Base-by-base conservation (phyloP, 2,329 filamentous ascomycete genomes). In the Emmonsia crescens region DNA sequence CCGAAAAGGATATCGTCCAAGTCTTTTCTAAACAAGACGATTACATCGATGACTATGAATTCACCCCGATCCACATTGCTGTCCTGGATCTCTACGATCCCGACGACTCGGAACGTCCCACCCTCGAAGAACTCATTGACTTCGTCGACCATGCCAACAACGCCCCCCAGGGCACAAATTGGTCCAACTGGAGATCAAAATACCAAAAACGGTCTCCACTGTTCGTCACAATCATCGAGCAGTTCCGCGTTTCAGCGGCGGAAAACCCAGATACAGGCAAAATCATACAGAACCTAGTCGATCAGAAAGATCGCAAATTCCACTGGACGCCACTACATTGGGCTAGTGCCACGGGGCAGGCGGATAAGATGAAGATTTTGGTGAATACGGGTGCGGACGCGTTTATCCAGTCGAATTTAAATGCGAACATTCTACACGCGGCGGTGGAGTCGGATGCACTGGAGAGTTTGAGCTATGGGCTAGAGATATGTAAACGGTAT, bases 281-380 rank as follows among this genome's bases (percentile, higher is more conserved):
- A 62, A 54, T 66, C 29, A 66, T 66, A 21, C 63, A 65, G 48
- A 65, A 66, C 38, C 56, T 66, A 9, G 27, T 65, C 24, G 63
- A 66, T 46, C 59, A 64, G 57, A 65, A 66, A 56, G 64, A 66
- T 55, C 52, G 55, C 19, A 66, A 66, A 55, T 65, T 65, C 46
- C 62, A 63, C 46, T 66, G 64, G 64, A 66, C 64, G 21, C 64
- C 64, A 10, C 58, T 66, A 19, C 64, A 66, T 48, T 66, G 64
- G 64, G 63, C 64, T 19, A 63, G 61, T 58, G 62, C 63, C 16
- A 60, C 63, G 31, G 64, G 64, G 12, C 64, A 57, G 48, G 46
- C 36, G 46, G 64, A 65, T 33, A 49, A 65, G 42, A 64, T 65
- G 61, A 64, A 57, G 42, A 62, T 64, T 38, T 38, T 65, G 14